Evolutionary conservation across 805 yeast species (phyloP), one percentile per base, ranked within the genome.

Genomic region (Myxozyma mucilagina): DNA sequence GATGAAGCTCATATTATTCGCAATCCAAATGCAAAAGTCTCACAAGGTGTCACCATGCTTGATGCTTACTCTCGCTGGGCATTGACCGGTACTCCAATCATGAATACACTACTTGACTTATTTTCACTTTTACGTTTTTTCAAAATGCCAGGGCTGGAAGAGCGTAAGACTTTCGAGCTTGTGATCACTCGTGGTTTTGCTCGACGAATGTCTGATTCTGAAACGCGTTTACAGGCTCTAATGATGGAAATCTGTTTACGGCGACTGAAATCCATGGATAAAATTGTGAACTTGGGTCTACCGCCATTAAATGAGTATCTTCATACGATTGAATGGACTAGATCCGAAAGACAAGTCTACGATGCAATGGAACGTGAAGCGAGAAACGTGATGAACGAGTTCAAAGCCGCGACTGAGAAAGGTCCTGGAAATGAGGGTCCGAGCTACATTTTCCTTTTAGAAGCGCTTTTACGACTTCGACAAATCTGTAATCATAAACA

Each of bases 401-500:
- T 42, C 8, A 44, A 38, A 13, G 53, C 42, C 6, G 45, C 31
- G 5, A 39, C 35, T 3, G 49, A 55, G 13, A 42, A 39, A 4
- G 57, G 47, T 16, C 16, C 20, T 1, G 49, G 57, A 14, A 32
- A 32, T 13, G 48, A 42, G 38, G 47, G 54, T 35, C 16, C 45
- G 29, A 43, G 20, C 43, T 84, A 83, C 67, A 81, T 87, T 2
- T 80, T 81, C 61, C 84, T 90, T 54, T 81, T 92, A 65, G 85
- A 90, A 0, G 75, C 91, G 66, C 79, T 92, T 53, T 75, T 92
- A 49, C 80, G 97, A 53, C 76, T 92, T 68, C 80, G 98, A 61
- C 97, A 92, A 74, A 92, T 96, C 3, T 88, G 96, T 70, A 84
- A 87, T 70, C 97, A 90, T 71, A 42, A 55, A 31, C 29, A 35